Evolutionary conservation across 495 filamentous ascomycete genomes (phyloP).

Genomic region (Hypoxylon rickii): DNA sequence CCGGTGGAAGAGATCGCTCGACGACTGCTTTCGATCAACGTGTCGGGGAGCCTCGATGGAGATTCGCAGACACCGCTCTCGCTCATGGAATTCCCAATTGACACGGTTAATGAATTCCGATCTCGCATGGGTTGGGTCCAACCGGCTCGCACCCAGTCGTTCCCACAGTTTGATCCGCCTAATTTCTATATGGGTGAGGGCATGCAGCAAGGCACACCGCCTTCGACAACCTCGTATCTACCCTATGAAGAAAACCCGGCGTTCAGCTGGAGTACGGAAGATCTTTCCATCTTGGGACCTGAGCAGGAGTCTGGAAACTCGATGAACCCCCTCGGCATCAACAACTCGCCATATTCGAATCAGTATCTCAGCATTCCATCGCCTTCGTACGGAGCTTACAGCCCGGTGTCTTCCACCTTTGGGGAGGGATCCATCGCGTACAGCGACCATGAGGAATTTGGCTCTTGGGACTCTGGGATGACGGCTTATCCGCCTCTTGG

Average conservation of each 20-base stretch:
- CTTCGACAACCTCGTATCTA: constrained; percentile 43
- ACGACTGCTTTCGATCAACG: constrained; percentile 57
- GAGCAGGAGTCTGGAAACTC: constrained; percentile 45
- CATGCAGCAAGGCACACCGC: constrained; percentile 42
- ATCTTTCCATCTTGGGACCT: constrained; percentile 48
- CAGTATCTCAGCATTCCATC: constrained; percentile 61
- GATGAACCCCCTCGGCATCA: constrained; percentile 55
- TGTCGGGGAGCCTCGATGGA: constrained; percentile 48
- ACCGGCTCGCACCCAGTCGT: constrained; percentile 56
- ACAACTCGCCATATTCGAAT: constrained; percentile 52
- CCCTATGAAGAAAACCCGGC: constrained; percentile 55
- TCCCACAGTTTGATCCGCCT: constrained; percentile 55
- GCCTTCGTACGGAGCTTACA: constrained; percentile 57
- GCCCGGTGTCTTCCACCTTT: constrained; percentile 59
- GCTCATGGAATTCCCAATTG: constrained; percentile 67
- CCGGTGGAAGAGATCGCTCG: constrained; percentile 80
- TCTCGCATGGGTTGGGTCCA: constrained; percentile 64
- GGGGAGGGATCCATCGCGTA: constrained; percentile 56
- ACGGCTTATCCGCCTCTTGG: constrained; percentile 46
- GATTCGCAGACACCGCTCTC: constrained; percentile 55
- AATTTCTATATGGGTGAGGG: constrained; percentile 51
- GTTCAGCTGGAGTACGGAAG: constrained; percentile 63
- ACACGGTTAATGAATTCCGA: constrained; percentile 64
- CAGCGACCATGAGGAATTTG: constrained; percentile 58
- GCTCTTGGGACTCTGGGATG: constrained; percentile 44